These are phyloP conservation scores for Rhizoclosmatium globosum DNA, from an alignment of 192 early-diverging fungal genomes.

Conservation along the genomic window DNA sequence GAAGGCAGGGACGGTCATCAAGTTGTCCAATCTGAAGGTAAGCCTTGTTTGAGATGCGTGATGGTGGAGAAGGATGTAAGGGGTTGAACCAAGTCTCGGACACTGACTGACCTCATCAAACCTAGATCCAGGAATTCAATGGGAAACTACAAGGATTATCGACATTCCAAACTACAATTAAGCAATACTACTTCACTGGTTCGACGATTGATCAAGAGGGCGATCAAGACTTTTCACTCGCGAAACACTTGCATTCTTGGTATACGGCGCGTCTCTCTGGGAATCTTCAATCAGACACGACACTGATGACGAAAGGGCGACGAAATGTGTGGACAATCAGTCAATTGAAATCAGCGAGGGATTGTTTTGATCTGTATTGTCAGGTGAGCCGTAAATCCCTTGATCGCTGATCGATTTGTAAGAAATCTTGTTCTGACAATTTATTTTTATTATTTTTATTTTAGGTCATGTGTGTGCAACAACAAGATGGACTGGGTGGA, in stretches of 20 bases:
- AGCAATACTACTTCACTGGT: not conserved
- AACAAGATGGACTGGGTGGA: not conserved
- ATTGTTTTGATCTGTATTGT: conserved; percentile 13
- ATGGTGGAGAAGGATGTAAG: no score
- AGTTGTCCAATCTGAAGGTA: not conserved
- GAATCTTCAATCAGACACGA: no score
- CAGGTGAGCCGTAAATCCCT: not conserved
- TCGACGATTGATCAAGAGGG: not conserved
- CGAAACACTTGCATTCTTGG: not conserved
- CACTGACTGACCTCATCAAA: no score
- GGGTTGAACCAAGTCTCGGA: no score
- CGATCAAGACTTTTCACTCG: not conserved
- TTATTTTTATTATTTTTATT: no score
- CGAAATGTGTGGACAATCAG: not conserved
- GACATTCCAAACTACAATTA: not conserved
- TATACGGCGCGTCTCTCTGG: not conserved
- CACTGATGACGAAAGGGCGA: no score
- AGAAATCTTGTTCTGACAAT: not conserved
- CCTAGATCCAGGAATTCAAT: conserved; percentile 1
- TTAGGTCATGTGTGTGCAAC: conserved; percentile 1
- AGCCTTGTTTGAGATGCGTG: not conserved
- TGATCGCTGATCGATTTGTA: not conserved
- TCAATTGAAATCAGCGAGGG: not conserved
- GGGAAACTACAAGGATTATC: not conserved
- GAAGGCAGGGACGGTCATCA: not conserved